These are phyloP conservation scores for Bryoglossum gracile DNA, from an alignment of 495 filamentous ascomycete species.

Conservation along the genomic window DNA sequence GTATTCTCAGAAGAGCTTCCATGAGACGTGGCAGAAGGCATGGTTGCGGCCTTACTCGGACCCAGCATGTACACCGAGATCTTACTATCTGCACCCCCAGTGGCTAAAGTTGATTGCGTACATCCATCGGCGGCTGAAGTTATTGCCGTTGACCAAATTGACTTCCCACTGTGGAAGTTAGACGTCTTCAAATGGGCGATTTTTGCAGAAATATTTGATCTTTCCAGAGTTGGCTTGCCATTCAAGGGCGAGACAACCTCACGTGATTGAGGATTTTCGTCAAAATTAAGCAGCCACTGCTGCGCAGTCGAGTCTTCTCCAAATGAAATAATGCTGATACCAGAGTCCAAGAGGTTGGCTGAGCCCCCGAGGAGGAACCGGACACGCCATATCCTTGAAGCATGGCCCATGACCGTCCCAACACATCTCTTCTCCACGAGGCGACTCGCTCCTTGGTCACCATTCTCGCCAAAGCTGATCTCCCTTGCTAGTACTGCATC, in stretches of 20 bases:
- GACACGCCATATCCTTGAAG: conserved; percentile 84
- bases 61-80: conserved; percentile 21
- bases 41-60: too few relatives aligned
- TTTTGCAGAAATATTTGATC: conserved; percentile 20
- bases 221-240: not conserved
- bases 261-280: not conserved
- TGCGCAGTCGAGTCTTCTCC: conserved; percentile 73
- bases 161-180: conserved; percentile 71
- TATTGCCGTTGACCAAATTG: conserved; percentile 75
- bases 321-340: conserved; percentile 55
- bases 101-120: conserved; percentile 54
- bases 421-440: conserved; percentile 25
- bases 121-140: conserved; percentile 22
- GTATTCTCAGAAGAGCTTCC: too few relatives aligned
- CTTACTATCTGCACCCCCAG: conserved; percentile 78
- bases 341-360: conserved; percentile 12
- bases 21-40: too few relatives aligned
- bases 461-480: conserved; percentile 39
- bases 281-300: conserved; percentile 52
- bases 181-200: conserved; percentile 47
- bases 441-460: not conserved
- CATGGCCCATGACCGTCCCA: conserved; percentile 73
- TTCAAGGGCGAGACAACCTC: not conserved
- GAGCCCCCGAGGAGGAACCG: conserved; percentile 45
- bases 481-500: conserved; percentile 27